Evolutionary conservation across 2,329 filamentous ascomycete genomes (phyloP).

Genomic region (Cladobotryum mycophilum): DNA sequence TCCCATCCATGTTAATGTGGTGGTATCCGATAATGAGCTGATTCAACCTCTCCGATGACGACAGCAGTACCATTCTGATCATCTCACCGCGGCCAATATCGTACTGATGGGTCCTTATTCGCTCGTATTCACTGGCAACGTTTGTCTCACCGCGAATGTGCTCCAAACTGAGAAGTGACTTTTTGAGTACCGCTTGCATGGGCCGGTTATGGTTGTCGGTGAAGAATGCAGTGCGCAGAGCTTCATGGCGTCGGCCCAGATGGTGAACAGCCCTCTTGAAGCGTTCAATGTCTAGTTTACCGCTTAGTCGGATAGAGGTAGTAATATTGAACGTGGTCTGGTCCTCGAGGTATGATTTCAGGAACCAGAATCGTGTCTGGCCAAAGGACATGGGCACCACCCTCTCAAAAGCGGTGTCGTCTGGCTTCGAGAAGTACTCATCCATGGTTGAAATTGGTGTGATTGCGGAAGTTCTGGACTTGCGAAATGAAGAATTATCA

Average conservation of each 20-base stretch:
- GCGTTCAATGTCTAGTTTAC: neutral
- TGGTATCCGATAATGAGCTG: constrained; percentile 40
- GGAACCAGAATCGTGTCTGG: constrained; percentile 1
- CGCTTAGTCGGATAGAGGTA: neutral
- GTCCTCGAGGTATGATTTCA: neutral
- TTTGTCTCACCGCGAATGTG: constrained; percentile 5
- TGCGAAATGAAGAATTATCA: too few relatives aligned
- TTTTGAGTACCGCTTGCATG: constrained; percentile 22
- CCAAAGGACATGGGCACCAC: neutral
- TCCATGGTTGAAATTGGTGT: too few relatives aligned
- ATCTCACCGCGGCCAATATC: constrained; percentile 31
- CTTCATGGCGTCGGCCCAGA: constrained; percentile 14
- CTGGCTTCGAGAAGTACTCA: too few relatives aligned
- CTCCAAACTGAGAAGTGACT: constrained; percentile 14
- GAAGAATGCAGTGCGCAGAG: constrained; percentile 15
- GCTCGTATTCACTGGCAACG: constrained; percentile 21
- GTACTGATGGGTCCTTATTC: constrained; percentile 25
- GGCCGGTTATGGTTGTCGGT: constrained; percentile 14
- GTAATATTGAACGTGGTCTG: neutral
- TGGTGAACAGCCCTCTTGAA: neutral
- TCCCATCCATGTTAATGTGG: constrained; percentile 46
- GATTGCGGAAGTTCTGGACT: too few relatives aligned
- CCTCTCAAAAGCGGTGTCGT: too few relatives aligned
- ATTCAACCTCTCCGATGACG: constrained; percentile 26
- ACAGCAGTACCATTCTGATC: constrained; percentile 29